Percentiles rank a stretch among this genome's conserved stretches.
These are phyloP conservation scores for Xerocomellus amylosporus DNA, from an alignment of 768 basidiomycete genomes.

Conservation along the genomic window DNA sequence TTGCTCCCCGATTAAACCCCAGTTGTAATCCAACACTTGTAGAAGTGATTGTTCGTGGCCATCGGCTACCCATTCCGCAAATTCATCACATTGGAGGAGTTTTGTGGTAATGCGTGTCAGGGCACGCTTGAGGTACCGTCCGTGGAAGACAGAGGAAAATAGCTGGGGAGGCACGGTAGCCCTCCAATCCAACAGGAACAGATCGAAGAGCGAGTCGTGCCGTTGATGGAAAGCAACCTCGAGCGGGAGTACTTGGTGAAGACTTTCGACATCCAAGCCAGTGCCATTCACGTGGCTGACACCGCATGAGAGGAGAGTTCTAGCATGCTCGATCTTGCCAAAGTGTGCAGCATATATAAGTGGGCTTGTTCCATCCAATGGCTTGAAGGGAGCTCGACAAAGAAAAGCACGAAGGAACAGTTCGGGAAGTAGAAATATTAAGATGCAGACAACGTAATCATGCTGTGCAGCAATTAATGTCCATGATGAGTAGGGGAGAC, in stretches of 20 bases:
- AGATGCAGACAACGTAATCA: neutral
- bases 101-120: neutral
- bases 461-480: neutral
- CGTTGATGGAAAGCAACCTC: neutral
- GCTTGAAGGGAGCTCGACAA: neutral
- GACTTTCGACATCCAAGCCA: neutral
- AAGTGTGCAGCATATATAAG: constrained; percentile 9
- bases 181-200: neutral
- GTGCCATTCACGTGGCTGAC: neutral
- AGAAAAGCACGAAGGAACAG: neutral
- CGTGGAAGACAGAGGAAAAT: neutral
- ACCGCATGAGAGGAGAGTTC: neutral
- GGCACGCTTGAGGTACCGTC: neutral
- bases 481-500: neutral
- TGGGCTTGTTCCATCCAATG: constrained; percentile 3
- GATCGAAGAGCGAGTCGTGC: neutral
- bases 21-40: neutral
- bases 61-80: neutral
- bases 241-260: neutral
- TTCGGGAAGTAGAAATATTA: neutral
- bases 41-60: neutral
- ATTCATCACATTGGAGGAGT: neutral
- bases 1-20: neutral
- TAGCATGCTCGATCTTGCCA: constrained; percentile 4
- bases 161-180: neutral